Evolutionary conservation across 352 stramenopile genomes (phyloP), one percentile per base, ranked within the genome.

Genomic region (Phytopythium boreale): DNA sequence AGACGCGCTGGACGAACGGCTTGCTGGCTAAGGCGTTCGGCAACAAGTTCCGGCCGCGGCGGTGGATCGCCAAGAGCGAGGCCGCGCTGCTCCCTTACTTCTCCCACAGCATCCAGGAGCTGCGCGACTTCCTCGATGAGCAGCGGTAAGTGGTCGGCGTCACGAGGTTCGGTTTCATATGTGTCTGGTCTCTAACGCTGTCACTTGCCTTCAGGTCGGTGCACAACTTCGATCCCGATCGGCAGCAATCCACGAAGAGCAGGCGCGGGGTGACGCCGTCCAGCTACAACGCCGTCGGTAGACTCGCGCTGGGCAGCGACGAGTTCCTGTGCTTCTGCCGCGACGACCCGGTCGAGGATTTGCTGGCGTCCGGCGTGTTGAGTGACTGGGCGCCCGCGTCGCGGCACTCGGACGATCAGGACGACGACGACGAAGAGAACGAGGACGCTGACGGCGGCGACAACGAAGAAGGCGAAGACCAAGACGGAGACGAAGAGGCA

Each of bases 81-180:
- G 69, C 77, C 8, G 88, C 80, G 56, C 37, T 88, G 46, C 63
- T 93, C 14, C 84, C 84, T 17, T 77, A 84, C 59, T 89, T 93
- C 63, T 77, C 72, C 1, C 79, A 93, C 51, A 74, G 63, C 17
- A 79, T 85, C 29, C 79, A 92, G 56, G 74, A 89, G 37, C 65
- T 93, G 10, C 79, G 82, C 34, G 72, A 87, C 36, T 85, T 85
- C 44, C 63, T 88, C 22, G 64, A 80, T 6, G 70, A 79, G 44
- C 70, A 82, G 70, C 79, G 76, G 79, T 88, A 67, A n/a, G 63
- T 34, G 19, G 7, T 9, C 15, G 15, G 8, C 52, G 17, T 19
- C 8, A 31, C 6, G 27, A 39, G 9, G 24, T 56, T 19, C 4
- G 29, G 29, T 34, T 29, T 41, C 14, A 14, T n/a, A 17, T 53